phyloP scores from a whole-genome alignment of 331 rosid species.

The Telfairia occidentalis region DNA sequence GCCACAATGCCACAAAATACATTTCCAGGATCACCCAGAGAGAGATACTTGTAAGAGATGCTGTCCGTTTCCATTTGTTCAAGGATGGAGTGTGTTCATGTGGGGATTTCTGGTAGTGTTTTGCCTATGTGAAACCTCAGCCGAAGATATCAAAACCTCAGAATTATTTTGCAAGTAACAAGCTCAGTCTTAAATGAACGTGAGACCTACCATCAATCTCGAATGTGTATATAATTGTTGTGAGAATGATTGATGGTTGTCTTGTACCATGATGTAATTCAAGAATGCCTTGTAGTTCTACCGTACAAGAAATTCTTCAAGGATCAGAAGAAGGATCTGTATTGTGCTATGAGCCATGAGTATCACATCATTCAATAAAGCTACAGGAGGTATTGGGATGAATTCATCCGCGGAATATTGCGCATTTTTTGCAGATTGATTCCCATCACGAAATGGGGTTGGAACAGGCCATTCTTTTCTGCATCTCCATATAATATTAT shows the following conservation, averaged over 20 bases:
- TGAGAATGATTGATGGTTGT: neutral
- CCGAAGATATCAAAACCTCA: neutral
- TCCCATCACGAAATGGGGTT: neutral
- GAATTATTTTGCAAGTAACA: neutral
- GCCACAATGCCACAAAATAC: slow-evolving; percentile 79
- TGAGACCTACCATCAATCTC: neutral
- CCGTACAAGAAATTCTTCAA: neutral
- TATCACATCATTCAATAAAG: neutral
- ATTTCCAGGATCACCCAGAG: slow-evolving; percentile 65
- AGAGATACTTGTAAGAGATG: slow-evolving; percentile 80
- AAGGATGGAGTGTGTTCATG: slow-evolving; percentile 73
- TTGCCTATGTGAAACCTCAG: neutral
- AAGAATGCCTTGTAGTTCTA: neutral
- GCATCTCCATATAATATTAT: neutral
- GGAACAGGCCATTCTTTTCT: neutral
- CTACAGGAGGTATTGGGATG: neutral
- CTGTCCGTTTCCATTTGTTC: slow-evolving; percentile 69
- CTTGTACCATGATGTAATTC: neutral
- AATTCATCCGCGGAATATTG: neutral
- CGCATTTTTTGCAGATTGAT: neutral
- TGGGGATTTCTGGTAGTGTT: slow-evolving; percentile 70
- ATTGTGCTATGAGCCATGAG: neutral
- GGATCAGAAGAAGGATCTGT: neutral
- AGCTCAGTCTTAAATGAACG: neutral
- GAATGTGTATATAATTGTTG: neutral